Evolutionary conservation across 2,329 filamentous ascomycete genomes (phyloP), one percentile per base, ranked within the genome.

Genomic region (Penicillium carneum): DNA sequence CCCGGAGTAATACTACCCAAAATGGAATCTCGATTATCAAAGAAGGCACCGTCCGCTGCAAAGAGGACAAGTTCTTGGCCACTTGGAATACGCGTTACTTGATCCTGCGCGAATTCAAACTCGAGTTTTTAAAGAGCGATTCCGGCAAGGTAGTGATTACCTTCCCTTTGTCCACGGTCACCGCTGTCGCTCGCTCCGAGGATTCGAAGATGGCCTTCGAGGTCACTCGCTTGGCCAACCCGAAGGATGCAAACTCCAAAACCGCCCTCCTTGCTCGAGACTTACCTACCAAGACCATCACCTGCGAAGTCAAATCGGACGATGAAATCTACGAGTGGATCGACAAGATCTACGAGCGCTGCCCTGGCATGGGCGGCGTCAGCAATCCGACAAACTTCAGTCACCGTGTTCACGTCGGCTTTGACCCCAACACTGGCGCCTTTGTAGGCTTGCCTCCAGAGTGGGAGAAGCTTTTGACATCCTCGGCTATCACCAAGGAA

Each of bases 291-390:
- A 92, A 91, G 76, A 91, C 92, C 3, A 87, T 97, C 54, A 93
- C 95, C 66, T 95, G 97, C 77, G 92, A 91, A 76, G 93, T 98
- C 71, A 96, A 97, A 80, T 90, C 89, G 59, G 95, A 99, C 73
- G 94, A 97, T 74, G 95, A 99, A 70, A 88, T 99, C 56, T 99
- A 99, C 78, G 93, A 96, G 72, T 99, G 95, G 95, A 97, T 98
- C 72, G 95, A 99, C 78, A 92, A 93, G 76, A 96, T 99, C 68
- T 98, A 98, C 76, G 93, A 94, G 70, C 90, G 94, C 66, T 98
- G 94, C 77, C 95, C 95, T 18, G 94, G 92, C 64, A 97, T 98
- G 92, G 93, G 95, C 63, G 95, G 95, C 70, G 95, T 99, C 59
- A 97, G 94, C 80, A 97, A 98, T 78, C 95, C 95, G 6, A 98